Base-by-base conservation (phyloP, 2,329 filamentous ascomycete genomes). In the Penicillium sp. region DNA sequence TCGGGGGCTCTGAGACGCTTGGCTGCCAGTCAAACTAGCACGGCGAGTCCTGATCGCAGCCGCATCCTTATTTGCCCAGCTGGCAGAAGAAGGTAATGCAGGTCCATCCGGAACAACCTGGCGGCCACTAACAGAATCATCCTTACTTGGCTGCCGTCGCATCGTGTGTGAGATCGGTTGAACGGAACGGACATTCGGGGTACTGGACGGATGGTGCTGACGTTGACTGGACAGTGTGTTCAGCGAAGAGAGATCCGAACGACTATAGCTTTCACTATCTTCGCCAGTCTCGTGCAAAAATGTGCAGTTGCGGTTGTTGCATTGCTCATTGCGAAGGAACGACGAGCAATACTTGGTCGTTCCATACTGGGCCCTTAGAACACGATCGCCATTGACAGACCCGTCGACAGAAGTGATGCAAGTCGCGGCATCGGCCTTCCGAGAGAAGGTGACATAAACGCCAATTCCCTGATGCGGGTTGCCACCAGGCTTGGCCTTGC, bases 311-410 rank as follows among this genome's bases (percentile, higher is more conserved):
- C 90, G 83, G 59, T 98, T 98, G 41, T 87, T 89, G 68, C 93
- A 98, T 51, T 84, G 85, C 66, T 98, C 93, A 53, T 94, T 89
- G 42, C 94, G 86, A 13, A 98, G 76, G 74, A 94, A 98, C 3
- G 93, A 91, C 0, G 93, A 98, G 65, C 93, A 98, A 67, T 98
- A 98, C 64, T 98, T 98, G 4, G 93, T 98, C 0, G 93, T 98
- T 16, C 93, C 93, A 51, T 83, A 84, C 62, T 84, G 81, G 9
- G 81, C 81, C 53, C 81, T 79, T 14, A 98, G 70, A 10, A 87
- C 77, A 35, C 91, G 77, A 48, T 97, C 93, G 36, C 87, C 89
- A 59, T 98, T 97, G 46, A 85, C 79, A 2, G 90, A 94, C 21
- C 90, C 89, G 64, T 98, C 89, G 4, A 98, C 93, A 25, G 89